Conservation (phyloP, 2,329 filamentous ascomycete species). For the Cordyceps cateniannulata region DNA sequence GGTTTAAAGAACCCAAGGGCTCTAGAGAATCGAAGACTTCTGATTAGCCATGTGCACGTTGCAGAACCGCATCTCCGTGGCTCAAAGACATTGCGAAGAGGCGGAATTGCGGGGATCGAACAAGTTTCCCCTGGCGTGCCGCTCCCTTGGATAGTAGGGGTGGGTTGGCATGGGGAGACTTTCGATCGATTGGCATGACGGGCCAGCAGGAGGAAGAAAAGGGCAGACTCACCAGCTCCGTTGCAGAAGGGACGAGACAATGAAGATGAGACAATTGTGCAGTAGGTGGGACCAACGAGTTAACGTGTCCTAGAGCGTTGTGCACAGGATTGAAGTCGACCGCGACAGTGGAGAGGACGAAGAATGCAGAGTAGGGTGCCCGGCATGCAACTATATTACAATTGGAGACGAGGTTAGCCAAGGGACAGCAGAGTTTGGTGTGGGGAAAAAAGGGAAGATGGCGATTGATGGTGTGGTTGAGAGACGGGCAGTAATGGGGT, state of each 20-base stretch:
- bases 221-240: slow-evolving; percentile 47
- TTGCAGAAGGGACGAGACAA: slow-evolving; percentile 34
- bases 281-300: slow-evolving; percentile 53
- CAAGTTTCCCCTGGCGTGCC: slow-evolving; percentile 14
- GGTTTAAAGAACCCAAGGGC: slow-evolving; percentile 39
- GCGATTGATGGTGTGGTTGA: slow-evolving; percentile 20
- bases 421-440: slow-evolving; percentile 31
- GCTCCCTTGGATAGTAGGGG: slow-evolving; percentile 25
- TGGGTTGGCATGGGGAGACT: slow-evolving; percentile 22
- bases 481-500: slow-evolving; percentile 17
- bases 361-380: slow-evolving; percentile 27
- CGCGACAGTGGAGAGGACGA: slow-evolving; percentile 35
- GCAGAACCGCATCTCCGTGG: slow-evolving; percentile 19
- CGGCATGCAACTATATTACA: slow-evolving; percentile 31
- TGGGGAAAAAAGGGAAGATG: neutral
- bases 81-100: slow-evolving; percentile 16
- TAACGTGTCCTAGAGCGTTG: slow-evolving; percentile 55
- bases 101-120: slow-evolving; percentile 14
- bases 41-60: slow-evolving; percentile 19
- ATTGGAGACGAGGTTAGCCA: slow-evolving; percentile 21
- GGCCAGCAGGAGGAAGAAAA: slow-evolving; percentile 17
- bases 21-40: slow-evolving; percentile 31
- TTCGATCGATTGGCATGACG: slow-evolving; percentile 19
- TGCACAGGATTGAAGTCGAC: slow-evolving; percentile 35
- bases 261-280: slow-evolving; percentile 43